Evolutionary conservation across 2,329 filamentous ascomycete species (phyloP), one percentile per base, ranked within the genome.

Genomic region (Ceratocystis huliohia): DNA sequence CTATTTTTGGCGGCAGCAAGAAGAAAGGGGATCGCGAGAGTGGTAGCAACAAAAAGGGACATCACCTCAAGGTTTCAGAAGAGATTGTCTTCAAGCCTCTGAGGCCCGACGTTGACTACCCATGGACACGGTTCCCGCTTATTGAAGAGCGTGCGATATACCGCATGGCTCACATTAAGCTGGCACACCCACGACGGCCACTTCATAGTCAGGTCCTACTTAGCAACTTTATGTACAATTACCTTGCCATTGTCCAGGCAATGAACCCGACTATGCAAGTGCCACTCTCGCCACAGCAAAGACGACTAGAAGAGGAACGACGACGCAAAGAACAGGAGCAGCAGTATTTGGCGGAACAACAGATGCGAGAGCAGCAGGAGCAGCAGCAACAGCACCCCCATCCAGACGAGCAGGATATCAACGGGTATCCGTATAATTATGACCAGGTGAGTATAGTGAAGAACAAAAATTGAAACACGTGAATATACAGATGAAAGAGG

Each of bases 201-300:
- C 78, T 99, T 64, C 88, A 96, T 73, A 96, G 93, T 68, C 94
- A 99, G 75, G 94, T 99, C 25, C 80, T 99, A 68, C 83, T 99
- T 70, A 96, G 92, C 77, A 99, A 99, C 75, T 99, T 99, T 76
- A 99, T 99, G 94, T 99, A 99, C 78, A 94, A 91, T 67, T 99
- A 99, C 75, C 83, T 99, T 70, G 94, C 94, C 69, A 99, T 97
- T 75, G 94, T 99, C 59, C 94, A 99, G 77, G 91, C 95, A 72
- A 96, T 96, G 90, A 94, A 99, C 75, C 94, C 94, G 56, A 90
- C 96, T 73, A 89, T 96, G 77, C 89, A 95, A 72, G 87, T 96
- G 56, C 90, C 90, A n/a, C 84, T 88, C 45, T 92, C 88, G 17
- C 86, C 88, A 45, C 91, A 91, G 71, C 86, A 88, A 73, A 84